A percentile compares a stretch with the other conserved stretches of the same genome.
These are phyloP conservation scores for Lolium rigidum DNA, from an alignment of 176 grass and related monocot genomes.

Conservation along the genomic window DNA sequence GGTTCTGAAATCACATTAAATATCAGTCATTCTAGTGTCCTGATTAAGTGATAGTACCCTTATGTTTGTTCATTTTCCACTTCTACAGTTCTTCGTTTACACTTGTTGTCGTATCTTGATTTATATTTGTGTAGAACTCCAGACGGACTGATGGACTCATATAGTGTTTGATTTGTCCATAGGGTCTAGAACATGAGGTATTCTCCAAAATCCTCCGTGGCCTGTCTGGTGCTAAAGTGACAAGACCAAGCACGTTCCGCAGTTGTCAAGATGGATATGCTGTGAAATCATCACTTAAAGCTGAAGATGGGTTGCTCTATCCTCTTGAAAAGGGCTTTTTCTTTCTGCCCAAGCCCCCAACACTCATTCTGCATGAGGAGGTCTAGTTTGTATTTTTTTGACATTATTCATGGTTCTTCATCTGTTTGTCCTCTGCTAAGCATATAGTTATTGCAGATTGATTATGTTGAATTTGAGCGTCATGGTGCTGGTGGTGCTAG, in stretches of 20 bases:
- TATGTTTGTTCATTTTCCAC: neutral
- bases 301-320: conserved; percentile 96
- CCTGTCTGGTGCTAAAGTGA: conserved; percentile 93
- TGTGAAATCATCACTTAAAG: conserved; percentile 99
- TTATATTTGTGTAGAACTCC: conserved; percentile 22
- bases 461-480: conserved; percentile 84
- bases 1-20: neutral
- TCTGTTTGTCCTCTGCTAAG: conserved; percentile 27
- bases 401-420: conserved; percentile 6
- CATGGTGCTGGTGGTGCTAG: conserved; percentile 83
- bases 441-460: conserved; percentile 61
- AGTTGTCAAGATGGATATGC: conserved; percentile 96
- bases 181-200: conserved; percentile 92
- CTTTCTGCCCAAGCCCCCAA: conserved; percentile 97
- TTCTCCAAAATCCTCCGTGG: conserved; percentile 93
- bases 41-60: neutral
- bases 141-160: conserved; percentile 11
- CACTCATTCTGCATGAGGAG: conserved; percentile 99
- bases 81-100: neutral
- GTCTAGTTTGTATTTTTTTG: conserved; percentile 43
- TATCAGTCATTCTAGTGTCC: neutral
- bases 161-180: conserved; percentile 31
- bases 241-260: conserved; percentile 81
- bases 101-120: neutral
- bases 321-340: conserved; percentile 99